phyloP scores from a whole-genome alignment of 176 grass and related monocot species.

The Phoenix roebelenii region DNA sequence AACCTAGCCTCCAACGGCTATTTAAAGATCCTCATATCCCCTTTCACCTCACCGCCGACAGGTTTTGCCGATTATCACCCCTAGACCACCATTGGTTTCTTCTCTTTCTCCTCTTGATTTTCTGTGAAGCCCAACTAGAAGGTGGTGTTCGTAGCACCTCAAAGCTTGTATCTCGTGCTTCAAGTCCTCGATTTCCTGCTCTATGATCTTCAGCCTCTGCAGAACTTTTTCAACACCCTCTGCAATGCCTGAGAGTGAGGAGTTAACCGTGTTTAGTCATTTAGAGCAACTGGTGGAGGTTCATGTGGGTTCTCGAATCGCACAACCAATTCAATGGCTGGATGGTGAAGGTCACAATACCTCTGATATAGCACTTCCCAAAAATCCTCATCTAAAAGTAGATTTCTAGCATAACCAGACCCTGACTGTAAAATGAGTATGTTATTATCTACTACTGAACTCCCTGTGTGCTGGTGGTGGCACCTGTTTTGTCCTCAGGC shows the following conservation, averaged over 20 bases:
- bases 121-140: conserved; percentile 57
- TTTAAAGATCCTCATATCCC: too few species aligned
- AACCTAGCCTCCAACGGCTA: too few species aligned
- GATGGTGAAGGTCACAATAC: conserved; percentile 84
- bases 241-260: conserved; percentile 74
- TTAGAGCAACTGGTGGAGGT: conserved; percentile 15
- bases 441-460: conserved; percentile 41
- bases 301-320: conserved; percentile 1
- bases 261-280: conserved; percentile 31
- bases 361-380: conserved; percentile 62
- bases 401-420: conserved; percentile 55
- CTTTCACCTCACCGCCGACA: too few species aligned
- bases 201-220: conserved; percentile 68
- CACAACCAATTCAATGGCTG: conserved; percentile 56
- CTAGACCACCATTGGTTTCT: too few species aligned
- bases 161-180: conserved; percentile 78
- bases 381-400: conserved; percentile 78
- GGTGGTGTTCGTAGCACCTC: conserved; percentile 69
- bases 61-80: too few species aligned
- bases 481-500: conserved; percentile 70
- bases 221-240: conserved; percentile 87
- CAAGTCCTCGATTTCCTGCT: conserved; percentile 78
- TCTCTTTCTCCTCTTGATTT: conserved; percentile 10
- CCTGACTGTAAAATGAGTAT: conserved; percentile 40
- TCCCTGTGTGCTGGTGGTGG: conserved; percentile 68